Base-by-base conservation (phyloP, 176 grass and related monocot genomes). In the Pharus latifolius region DNA sequence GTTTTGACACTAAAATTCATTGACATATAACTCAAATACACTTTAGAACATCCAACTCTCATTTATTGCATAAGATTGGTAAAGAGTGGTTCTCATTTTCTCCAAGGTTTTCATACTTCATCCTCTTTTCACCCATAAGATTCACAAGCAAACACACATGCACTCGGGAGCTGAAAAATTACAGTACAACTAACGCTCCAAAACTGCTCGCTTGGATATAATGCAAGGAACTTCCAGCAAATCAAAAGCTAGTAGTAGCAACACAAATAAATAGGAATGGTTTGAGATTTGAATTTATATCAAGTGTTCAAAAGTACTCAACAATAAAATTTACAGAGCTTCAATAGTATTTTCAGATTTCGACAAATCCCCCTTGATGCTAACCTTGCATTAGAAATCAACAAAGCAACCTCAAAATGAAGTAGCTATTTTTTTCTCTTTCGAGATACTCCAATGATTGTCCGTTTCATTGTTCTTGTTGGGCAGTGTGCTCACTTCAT, bases 361-460 rank as follows among this genome's bases (percentile, higher is more conserved):
- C 13, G 0, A 25, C 6, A 57, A 14, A 24, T 65, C 42, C 66
- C n/a, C 25, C 8, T 60, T 5, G 35, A 54, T 35, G 47, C 16
- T 24, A 48, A 50, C 20, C 32, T 52, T 52, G 34, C 62, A 46
- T 33, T 10, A 44, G 28, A 72, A 64, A 28, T 42, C 48, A 35
- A 38, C 67, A 65, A 55, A 55, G 48, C 37, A 15, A 46, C 4
- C 29, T 16, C 20, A 46, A 56, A 67, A 68, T 55, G 30, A 72
- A 66, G 27, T 6, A 82, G 2, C 10, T 76, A 80, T 57, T 75
- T 78, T n/a, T 59, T 78, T 56, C 46, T 70, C 45, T 17, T 77
- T 74, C 13, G 3, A 69, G 28, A 56, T 29, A 32, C 27, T 67
- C 48, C 37, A 7, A 57, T 49, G 26, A 54, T 16, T 57, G 6